These are phyloP conservation scores for Ophiosphaerella herpotricha DNA, from an alignment of 2,329 filamentous ascomycete species.

Conservation along the genomic window DNA sequence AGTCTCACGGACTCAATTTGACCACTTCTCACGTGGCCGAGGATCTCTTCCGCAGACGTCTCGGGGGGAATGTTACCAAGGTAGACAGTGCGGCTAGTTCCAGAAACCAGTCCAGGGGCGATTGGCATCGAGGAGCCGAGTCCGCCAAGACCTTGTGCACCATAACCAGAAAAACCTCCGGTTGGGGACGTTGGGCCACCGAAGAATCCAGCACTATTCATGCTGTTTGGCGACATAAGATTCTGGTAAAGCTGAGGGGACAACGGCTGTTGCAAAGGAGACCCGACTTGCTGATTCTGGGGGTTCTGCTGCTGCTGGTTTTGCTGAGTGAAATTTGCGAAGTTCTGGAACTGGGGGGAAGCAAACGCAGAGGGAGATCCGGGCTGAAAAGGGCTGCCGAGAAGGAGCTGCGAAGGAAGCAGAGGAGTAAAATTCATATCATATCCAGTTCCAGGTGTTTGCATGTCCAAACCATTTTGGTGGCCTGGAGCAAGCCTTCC, in stretches of 20 bases:
- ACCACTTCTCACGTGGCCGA: conserved; percentile 93
- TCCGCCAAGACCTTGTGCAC: conserved; percentile 62
- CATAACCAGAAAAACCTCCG: conserved; percentile 69
- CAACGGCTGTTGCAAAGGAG: conserved; percentile 71
- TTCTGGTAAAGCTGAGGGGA: conserved; percentile 83
- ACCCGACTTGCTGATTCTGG: conserved; percentile 67
- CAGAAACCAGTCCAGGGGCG: conserved; percentile 79
- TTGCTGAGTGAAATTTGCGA: conserved; percentile 66
- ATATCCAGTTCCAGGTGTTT: conserved; percentile 84
- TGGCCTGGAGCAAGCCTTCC: conserved; percentile 63
- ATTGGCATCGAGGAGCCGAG: conserved; percentile 77
- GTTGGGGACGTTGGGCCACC: conserved; percentile 86
- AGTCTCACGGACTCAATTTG: conserved; percentile 99
- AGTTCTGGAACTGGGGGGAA: conserved; percentile 88
- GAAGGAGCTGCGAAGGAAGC: conserved; percentile 88
- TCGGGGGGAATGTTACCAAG: conserved; percentile 98
- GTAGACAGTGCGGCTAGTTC: conserved; percentile 95
- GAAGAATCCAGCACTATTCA: conserved; percentile 78
- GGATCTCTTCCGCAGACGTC: conserved; percentile 93
- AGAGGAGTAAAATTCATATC: conserved; percentile 99
- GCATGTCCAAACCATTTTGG: conserved; percentile 71
- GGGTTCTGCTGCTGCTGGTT: conserved; percentile 64
- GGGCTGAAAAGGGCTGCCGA: conserved; percentile 95
- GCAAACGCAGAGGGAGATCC: conserved; percentile 88
- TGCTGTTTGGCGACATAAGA: conserved; percentile 82